Conservation (phyloP, 345 rosid species). For the Cardamine resedifolia region DNA sequence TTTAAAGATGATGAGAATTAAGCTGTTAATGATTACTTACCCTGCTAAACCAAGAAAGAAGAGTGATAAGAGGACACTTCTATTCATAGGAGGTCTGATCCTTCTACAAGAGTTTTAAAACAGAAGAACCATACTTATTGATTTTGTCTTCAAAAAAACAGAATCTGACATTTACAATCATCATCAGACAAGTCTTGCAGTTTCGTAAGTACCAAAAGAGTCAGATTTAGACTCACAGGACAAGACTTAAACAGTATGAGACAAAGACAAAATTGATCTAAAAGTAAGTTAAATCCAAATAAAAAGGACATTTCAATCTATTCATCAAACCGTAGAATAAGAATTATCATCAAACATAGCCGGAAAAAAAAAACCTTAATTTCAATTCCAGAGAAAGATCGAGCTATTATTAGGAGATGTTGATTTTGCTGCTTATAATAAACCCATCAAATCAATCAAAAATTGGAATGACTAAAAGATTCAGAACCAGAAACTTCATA, state of each 20-base stretch:
- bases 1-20: not conserved
- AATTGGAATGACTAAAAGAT: too few relatives aligned
- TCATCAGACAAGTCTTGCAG: not conserved
- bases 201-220: not conserved
- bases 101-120: constrained; percentile 49
- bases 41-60: constrained; percentile 89
- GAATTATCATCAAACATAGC: not conserved
- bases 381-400: too few relatives aligned
- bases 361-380: too few relatives aligned
- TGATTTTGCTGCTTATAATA: too few relatives aligned
- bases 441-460: too few relatives aligned
- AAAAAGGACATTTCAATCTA: not conserved
- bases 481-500: too few relatives aligned
- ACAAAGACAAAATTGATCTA: too few relatives aligned
- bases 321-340: too few relatives aligned
- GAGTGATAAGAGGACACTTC: constrained; percentile 57
- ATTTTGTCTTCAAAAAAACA: constrained; percentile 10
- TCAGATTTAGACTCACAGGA: too few relatives aligned
- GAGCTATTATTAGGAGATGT: too few relatives aligned
- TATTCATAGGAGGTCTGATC: constrained; percentile 69
- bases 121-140: too few relatives aligned
- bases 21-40: constrained; percentile 41
- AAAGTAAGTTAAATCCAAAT: not conserved
- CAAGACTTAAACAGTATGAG: not conserved
- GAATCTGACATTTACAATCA: not conserved